phyloP scores from a whole-genome alignment of 768 basidiomycete species.

The Coprinopsis marcescibilis region DNA sequence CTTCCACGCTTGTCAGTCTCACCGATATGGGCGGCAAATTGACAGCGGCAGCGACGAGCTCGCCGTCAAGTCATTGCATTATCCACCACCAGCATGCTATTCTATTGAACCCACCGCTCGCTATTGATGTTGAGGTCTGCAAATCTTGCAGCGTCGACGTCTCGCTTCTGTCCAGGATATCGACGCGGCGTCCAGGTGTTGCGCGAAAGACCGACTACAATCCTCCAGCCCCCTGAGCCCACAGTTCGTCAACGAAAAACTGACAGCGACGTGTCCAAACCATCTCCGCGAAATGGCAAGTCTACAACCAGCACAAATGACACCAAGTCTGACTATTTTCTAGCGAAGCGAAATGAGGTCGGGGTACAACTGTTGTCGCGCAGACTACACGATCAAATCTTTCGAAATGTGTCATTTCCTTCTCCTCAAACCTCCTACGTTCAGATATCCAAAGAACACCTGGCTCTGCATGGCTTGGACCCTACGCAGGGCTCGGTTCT shows the following conservation, averaged over 20 bases:
- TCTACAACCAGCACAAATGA: not conserved
- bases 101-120: not conserved
- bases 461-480: constrained; percentile 75
- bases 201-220: not conserved
- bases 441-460: constrained; percentile 75
- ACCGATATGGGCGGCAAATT: not conserved
- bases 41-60: not conserved
- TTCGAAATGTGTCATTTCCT: constrained; percentile 62
- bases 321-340: no score
- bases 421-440: constrained; percentile 54
- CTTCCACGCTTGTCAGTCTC: not conserved
- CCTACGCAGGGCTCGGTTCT: constrained; percentile 74
- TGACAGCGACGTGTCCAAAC: no score
- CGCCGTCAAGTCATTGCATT: no score
- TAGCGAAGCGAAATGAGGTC: constrained; percentile 74
- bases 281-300: no score
- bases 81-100: no score
- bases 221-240: not conserved
- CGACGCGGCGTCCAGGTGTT: not conserved
- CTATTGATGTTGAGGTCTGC: not conserved
- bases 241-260: no score
- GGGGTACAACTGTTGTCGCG: constrained; percentile 93
- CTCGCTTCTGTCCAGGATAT: constrained; percentile 1
- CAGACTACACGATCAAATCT: constrained; percentile 77
- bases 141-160: not conserved